Evolutionary conservation across 2,329 filamentous ascomycete species (phyloP).

Genomic region (Xylaria sp.): DNA sequence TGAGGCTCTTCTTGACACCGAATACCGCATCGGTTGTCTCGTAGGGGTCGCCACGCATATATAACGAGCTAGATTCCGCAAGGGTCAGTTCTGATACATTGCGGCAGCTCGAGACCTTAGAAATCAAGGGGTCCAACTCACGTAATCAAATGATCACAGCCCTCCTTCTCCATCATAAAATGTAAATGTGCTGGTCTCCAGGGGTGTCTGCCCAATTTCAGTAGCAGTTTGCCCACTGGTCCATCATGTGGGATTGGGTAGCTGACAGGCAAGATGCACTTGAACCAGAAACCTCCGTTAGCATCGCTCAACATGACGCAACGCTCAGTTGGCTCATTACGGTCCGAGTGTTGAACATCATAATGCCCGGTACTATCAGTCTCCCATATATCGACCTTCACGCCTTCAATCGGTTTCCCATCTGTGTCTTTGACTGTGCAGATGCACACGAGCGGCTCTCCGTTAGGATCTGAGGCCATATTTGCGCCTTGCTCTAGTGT

Average conservation of each 20-base stretch:
- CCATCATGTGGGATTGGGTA: constrained; percentile 89
- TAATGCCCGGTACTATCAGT: constrained; percentile 84
- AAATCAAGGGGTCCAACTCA: constrained; percentile 57
- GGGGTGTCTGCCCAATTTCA: constrained; percentile 75
- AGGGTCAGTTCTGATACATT: constrained; percentile 6
- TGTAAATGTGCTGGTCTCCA: constrained; percentile 84
- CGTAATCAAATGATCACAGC: constrained; percentile 86
- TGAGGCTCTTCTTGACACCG: constrained; percentile 82
- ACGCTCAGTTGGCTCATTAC: constrained; percentile 73
- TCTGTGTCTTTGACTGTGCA: constrained; percentile 75
- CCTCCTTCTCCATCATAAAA: constrained; percentile 87
- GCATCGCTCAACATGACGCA: constrained; percentile 76
- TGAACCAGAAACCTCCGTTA: constrained; percentile 85
- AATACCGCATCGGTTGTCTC: constrained; percentile 88
- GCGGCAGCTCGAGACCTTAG: background rate
- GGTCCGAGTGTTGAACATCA: constrained; percentile 79
- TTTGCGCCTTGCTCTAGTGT: constrained; percentile 63
- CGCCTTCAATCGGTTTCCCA: constrained; percentile 71
- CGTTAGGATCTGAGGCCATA: constrained; percentile 76
- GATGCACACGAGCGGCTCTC: constrained; percentile 77
- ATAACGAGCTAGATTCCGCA: constrained; percentile 70
- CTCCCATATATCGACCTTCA: constrained; percentile 86
- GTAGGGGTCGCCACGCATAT: constrained; percentile 81
- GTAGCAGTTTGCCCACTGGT: constrained; percentile 79
- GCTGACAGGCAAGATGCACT: constrained; percentile 83